These are phyloP conservation scores for Lepidium africanum DNA, from an alignment of 345 rosid species.

Conservation along the genomic window DNA sequence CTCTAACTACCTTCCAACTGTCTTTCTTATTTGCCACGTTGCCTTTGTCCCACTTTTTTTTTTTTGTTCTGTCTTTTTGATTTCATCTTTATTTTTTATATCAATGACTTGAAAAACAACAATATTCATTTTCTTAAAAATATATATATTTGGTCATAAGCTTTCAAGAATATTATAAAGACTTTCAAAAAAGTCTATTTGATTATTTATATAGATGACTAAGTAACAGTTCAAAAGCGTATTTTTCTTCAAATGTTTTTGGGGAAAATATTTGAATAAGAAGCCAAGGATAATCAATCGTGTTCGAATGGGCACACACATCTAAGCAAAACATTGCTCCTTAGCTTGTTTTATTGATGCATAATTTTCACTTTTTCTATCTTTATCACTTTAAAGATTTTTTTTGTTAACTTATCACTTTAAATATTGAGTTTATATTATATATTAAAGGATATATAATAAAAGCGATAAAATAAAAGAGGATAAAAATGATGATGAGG, in stretches of 20 bases:
- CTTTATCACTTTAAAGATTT: no score
- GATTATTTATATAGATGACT: neutral
- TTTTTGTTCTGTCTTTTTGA: neutral
- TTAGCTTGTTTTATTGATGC: neutral
- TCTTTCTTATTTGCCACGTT: conserved; percentile 41
- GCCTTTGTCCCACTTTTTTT: conserved; percentile 13
- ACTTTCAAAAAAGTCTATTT: neutral
- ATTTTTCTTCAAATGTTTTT: neutral
- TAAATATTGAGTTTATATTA: neutral
- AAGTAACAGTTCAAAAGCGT: neutral
- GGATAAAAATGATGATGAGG: neutral
- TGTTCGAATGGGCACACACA: neutral
- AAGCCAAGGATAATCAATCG: neutral
- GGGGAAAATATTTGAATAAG: neutral
- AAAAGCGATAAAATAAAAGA: neutral
- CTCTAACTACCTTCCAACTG: conserved; percentile 30
- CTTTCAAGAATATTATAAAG: neutral
- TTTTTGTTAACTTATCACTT: no score
- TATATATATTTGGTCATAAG: neutral
- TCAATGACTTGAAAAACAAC: neutral
- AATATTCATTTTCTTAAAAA: no score
- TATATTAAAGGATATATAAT: neutral
- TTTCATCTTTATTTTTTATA: neutral
- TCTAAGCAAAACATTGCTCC: neutral
- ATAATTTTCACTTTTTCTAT: no score